Evolutionary conservation across 257 asterid genomes (phyloP).

Genomic region (Nicotiana sylvestris): DNA sequence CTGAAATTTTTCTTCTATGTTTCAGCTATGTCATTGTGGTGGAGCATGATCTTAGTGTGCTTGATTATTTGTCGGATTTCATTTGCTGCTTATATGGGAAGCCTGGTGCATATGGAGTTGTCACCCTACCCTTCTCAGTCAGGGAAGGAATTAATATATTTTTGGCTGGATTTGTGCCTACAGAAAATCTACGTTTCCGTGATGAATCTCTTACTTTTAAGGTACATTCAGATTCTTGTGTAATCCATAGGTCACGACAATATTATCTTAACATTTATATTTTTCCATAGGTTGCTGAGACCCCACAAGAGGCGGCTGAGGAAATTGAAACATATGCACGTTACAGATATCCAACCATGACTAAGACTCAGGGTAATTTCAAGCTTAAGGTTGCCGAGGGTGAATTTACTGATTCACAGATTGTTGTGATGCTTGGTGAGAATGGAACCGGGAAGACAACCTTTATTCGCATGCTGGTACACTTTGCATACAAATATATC

Average conservation of each 20-base stretch:
- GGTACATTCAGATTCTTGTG: constrained; percentile 32
- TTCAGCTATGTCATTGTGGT: constrained; percentile 90
- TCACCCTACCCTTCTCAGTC: constrained; percentile 96
- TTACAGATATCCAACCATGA: constrained; percentile 85
- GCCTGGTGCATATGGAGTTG: constrained; percentile 97
- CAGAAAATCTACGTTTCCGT: constrained; percentile 87
- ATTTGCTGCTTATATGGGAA: constrained; percentile 96
- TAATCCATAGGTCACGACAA: not conserved
- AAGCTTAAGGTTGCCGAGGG: constrained; percentile 89
- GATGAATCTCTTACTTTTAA: constrained; percentile 89
- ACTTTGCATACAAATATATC: constrained; percentile 2
- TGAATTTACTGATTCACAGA: constrained; percentile 97
- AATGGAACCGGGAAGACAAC: constrained; percentile 99
- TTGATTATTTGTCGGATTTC: constrained; percentile 92
- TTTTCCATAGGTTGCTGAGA: constrained; percentile 76
- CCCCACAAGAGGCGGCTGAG: constrained; percentile 89
- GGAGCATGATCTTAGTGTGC: constrained; percentile 96
- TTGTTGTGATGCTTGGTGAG: constrained; percentile 99
- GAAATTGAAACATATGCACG: constrained; percentile 88
- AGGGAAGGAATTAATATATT: constrained; percentile 97
- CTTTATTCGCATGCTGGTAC: constrained; percentile 94
- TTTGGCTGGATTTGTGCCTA: constrained; percentile 92
- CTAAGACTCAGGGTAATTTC: constrained; percentile 92
- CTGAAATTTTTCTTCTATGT: constrained; percentile 3
- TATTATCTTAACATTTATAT: not conserved